Evolutionary conservation across 257 asterid species (phyloP).

Genomic region (Przewalskia tangutica): DNA sequence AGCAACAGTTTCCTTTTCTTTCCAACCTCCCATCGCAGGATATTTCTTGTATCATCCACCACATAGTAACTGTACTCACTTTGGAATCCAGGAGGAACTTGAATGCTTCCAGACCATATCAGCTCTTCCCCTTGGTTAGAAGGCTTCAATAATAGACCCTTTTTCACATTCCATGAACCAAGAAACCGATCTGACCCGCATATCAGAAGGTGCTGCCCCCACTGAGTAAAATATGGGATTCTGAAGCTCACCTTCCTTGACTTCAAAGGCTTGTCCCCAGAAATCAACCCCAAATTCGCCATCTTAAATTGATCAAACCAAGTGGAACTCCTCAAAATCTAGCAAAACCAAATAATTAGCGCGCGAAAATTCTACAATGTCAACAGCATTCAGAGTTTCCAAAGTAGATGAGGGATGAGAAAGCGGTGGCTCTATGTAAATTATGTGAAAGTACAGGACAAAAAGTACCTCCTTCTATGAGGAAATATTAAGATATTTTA

Average conservation of each 20-base stretch:
- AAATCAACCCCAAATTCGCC: conserved; percentile 50
- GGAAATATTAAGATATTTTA: no score
- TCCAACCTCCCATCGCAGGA: conserved; percentile 76
- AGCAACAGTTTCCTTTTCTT: conserved; percentile 55
- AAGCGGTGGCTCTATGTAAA: not conserved
- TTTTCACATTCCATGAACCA: conserved; percentile 90
- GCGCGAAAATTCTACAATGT: not conserved
- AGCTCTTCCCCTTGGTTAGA: conserved; percentile 76
- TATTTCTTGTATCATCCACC: conserved; percentile 69
- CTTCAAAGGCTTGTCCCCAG: conserved; percentile 36
- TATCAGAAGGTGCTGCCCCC: conserved; percentile 85
- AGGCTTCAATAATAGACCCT: conserved; percentile 72
- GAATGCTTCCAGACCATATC: conserved; percentile 66
- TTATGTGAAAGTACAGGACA: no score
- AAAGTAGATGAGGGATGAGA: not conserved
- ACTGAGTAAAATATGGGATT: conserved; percentile 79
- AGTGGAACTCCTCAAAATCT: conserved; percentile 10
- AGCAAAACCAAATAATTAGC: conserved; percentile 8
- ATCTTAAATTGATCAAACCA: conserved; percentile 21
- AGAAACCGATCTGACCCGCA: conserved; percentile 82
- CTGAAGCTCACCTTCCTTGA: conserved; percentile 58
- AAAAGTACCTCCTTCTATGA: no score
- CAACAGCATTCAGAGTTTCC: not conserved
- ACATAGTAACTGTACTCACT: conserved; percentile 82
- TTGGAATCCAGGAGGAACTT: conserved; percentile 45